Percentiles rank a stretch among this genome's conserved stretches.
Evolutionary conservation across 2,329 filamentous ascomycete genomes (phyloP).

Genomic region (Alternaria ventricosa): DNA sequence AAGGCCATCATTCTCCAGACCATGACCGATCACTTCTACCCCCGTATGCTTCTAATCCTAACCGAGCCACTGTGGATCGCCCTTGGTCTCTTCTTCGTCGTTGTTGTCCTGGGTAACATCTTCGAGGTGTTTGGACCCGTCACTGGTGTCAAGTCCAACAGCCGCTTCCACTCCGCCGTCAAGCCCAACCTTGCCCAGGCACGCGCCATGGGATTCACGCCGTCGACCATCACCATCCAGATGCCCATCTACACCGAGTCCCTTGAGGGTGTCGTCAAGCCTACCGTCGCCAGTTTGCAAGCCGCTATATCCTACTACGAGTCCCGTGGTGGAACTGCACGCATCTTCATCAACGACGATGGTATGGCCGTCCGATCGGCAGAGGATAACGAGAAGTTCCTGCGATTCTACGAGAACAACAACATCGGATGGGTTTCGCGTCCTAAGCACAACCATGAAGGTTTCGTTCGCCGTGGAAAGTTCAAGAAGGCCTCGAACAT

Average conservation of each 20-base stretch:
- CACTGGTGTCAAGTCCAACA: constrained; percentile 74
- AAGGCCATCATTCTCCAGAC: constrained; percentile 61
- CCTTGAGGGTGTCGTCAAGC: constrained; percentile 72
- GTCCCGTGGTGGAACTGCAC: constrained; percentile 66
- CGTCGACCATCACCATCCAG: constrained; percentile 76
- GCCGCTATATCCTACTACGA: constrained; percentile 62
- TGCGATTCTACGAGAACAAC: constrained; percentile 56
- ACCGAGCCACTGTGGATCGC: constrained; percentile 55
- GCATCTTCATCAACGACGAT: constrained; percentile 71
- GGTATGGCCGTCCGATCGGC: constrained; percentile 66
- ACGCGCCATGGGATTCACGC: constrained; percentile 63
- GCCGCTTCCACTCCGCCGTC: constrained; percentile 75
- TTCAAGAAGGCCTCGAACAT: constrained; percentile 67
- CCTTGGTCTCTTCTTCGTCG: constrained; percentile 56
- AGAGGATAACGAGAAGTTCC: constrained; percentile 50
- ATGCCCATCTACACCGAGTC: constrained; percentile 89
- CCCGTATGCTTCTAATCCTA: constrained; percentile 61
- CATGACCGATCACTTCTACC: constrained; percentile 59
- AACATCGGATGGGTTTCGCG: constrained; percentile 57
- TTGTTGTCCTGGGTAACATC: constrained; percentile 18
- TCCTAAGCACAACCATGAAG: constrained; percentile 49
- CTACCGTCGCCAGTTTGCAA: constrained; percentile 77
- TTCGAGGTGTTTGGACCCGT: constrained; percentile 75
- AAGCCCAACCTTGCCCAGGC: constrained; percentile 50
- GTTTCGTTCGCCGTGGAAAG: constrained; percentile 36